A percentile compares a stretch with the other conserved stretches of the same genome.
phyloP scores from a whole-genome alignment of 2,329 filamentous ascomycete genomes.

The Cytospora mali region DNA sequence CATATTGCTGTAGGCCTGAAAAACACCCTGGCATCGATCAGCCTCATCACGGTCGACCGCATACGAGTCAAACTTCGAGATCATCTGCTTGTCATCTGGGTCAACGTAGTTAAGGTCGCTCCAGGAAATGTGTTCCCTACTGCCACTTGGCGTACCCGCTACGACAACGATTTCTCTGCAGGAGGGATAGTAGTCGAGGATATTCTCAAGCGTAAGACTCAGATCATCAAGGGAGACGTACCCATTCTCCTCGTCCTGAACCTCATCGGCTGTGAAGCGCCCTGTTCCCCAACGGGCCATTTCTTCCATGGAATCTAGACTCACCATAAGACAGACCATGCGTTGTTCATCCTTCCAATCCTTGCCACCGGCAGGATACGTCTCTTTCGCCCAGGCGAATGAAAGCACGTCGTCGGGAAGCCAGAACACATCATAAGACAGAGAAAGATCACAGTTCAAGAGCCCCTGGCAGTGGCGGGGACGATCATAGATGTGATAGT shows the following conservation, averaged over 20 bases:
- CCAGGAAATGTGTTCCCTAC: conserved; percentile 1
- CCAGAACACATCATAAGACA: conserved; percentile 5
- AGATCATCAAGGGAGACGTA: neutral
- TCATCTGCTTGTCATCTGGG: neutral
- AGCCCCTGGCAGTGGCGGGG: neutral
- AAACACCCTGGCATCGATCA: neutral
- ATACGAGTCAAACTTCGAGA: neutral
- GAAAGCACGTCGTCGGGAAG: conserved; percentile 1
- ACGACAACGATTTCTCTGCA: conserved; percentile 8
- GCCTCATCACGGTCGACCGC: neutral
- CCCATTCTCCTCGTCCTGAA: neutral
- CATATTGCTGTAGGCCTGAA: neutral
- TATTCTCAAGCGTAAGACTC: neutral
- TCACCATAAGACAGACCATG: conserved; percentile 6
- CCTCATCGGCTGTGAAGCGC: neutral
- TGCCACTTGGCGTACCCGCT: neutral
- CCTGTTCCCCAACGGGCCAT: neutral
- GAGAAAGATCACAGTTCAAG: neutral
- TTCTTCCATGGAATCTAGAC: conserved; percentile 2
- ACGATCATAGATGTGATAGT: neutral
- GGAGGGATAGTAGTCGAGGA: neutral
- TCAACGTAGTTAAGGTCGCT: conserved; percentile 3
- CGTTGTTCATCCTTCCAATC: neutral
- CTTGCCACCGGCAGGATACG: neutral
- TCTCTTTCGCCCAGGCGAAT: neutral